These are phyloP conservation scores for Daldinia loculata DNA, from an alignment of 495 filamentous ascomycete genomes.

Conservation along the genomic window DNA sequence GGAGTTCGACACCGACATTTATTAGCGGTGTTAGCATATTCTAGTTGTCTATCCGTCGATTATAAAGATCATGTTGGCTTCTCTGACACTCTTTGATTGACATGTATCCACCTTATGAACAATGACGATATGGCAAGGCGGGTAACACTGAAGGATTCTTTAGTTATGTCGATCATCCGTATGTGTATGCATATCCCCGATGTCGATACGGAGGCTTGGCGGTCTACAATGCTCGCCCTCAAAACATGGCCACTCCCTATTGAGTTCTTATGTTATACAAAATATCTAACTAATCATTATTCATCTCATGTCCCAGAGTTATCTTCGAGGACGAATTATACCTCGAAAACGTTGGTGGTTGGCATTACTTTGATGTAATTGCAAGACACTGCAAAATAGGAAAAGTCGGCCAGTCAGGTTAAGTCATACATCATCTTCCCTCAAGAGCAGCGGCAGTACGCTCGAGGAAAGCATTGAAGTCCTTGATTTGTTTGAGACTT, in stretches of 20 bases:
- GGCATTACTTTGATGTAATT: not conserved
- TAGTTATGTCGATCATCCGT: constrained; percentile 1
- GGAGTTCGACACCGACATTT: not conserved
- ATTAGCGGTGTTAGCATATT: not conserved
- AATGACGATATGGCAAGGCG: not conserved
- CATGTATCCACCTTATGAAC: not conserved
- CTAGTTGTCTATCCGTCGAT: not conserved
- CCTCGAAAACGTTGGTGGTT: not conserved
- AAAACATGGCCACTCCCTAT: not conserved
- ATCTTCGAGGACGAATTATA: not conserved
- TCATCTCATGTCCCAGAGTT: not conserved
- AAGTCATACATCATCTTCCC: constrained; percentile 39
- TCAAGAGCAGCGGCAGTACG: constrained; percentile 60
- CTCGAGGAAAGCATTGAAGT: constrained; percentile 66
- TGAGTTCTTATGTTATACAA: not conserved
- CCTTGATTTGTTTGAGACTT: constrained; percentile 60
- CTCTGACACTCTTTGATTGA: not conserved
- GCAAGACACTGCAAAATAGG: not conserved
- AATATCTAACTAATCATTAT: not conserved
- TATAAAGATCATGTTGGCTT: not conserved
- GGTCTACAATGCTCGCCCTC: not conserved
- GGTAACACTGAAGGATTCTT: not conserved
- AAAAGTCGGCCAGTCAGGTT: not conserved
- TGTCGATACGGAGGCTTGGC: not conserved
- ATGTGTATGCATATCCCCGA: not conserved